Evolutionary conservation across 2,329 filamentous ascomycete species (phyloP).

Genomic region (Calonectria multiphialidica): DNA sequence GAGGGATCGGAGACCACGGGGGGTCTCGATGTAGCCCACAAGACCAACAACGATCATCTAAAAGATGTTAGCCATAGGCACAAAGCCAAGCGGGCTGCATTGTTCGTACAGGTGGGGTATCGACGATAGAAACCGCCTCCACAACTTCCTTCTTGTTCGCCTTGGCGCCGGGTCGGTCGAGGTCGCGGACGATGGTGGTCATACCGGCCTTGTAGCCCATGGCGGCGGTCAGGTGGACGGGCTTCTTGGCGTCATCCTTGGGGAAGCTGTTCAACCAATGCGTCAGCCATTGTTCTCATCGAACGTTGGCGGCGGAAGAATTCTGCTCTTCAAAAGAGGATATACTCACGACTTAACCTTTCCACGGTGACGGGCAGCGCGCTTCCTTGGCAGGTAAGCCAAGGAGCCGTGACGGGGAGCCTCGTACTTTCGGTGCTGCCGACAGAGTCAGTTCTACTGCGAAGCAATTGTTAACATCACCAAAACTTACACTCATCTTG

Average conservation of each 20-base stretch:
- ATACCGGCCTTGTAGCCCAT: slow-evolving; percentile 99
- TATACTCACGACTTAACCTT: slow-evolving; percentile 95
- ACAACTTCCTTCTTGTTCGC: slow-evolving; percentile 99
- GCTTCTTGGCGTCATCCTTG: slow-evolving; percentile 99
- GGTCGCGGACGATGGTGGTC: slow-evolving; percentile 99
- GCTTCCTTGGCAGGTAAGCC: slow-evolving; percentile 90
- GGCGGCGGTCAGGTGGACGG: slow-evolving; percentile 96
- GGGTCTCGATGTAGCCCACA: slow-evolving; percentile 99
- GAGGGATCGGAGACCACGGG: slow-evolving; percentile 98
- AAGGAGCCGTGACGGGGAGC: slow-evolving; percentile 96
- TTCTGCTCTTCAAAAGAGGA: slow-evolving; percentile 16
- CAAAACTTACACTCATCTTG: slow-evolving; percentile 56
- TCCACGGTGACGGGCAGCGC: slow-evolving; percentile 92
- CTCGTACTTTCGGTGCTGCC: slow-evolving; percentile 72
- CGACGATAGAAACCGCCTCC: slow-evolving; percentile 88
- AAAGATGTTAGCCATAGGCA: slow-evolving; percentile 79
- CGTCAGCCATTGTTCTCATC: slow-evolving; percentile 41
- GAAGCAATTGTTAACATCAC: slow-evolving; percentile 38
- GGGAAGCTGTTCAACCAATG: slow-evolving; percentile 79
- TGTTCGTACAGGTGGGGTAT: slow-evolving; percentile 95
- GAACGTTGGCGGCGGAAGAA: slow-evolving; percentile 10
- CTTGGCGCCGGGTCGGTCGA: slow-evolving; percentile 99
- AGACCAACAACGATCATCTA: slow-evolving; percentile 99
- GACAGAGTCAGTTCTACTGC: slow-evolving; percentile 30
- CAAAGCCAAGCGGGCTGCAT: slow-evolving; percentile 84